Base-by-base conservation (phyloP, 768 basidiomycete genomes). In the Kwoniella heveanensis region DNA sequence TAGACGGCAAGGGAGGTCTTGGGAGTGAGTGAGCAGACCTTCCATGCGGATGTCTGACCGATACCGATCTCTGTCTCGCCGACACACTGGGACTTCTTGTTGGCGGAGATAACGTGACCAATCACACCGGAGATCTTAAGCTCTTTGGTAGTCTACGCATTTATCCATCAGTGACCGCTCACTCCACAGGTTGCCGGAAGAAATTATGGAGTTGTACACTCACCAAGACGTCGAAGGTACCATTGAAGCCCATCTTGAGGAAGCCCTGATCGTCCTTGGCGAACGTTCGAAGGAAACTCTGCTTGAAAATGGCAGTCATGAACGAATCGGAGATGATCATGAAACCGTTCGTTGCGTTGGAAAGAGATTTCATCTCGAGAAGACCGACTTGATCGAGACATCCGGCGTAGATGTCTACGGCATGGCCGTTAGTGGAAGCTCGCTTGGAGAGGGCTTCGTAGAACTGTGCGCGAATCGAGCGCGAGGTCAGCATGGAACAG, bases 51-150 rank as follows among this genome's bases (percentile, higher is more conserved):
- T 0, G 96, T 99, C 78, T 94, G 91, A 30, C 94, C 95, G 65
- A 99, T 95, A 77, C 96, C 96, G 63, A 99, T 98, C 80, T 98
- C 96, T 0, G 96, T 98, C 83, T 99, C 96, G 64, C 95, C 96
- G 19, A 99, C 96, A 74, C 91, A 96, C 0, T 86, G 87, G 0
- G 92, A 92, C 79, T 98, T 97, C 82, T 98, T 99, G 69, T 90
- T 94, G 17, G 92, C 91, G 22, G 94, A 97, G 80, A 97, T 96
- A 29, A 90, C 94, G 75, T 98, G 95, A 2, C 94, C 94, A 69
- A 98, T 99, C 50, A 99, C 85, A 27, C 96, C 96, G 10, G 96
- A 98, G 7, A 99, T 92, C 79, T 94, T 97, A 67, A 99, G 86
- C 77, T 99, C 96, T 83, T 98, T 99, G 29, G 96, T 98, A 0